phyloP scores from a whole-genome alignment of 2,329 filamentous ascomycete genomes.

The Microsporum audouinii region DNA sequence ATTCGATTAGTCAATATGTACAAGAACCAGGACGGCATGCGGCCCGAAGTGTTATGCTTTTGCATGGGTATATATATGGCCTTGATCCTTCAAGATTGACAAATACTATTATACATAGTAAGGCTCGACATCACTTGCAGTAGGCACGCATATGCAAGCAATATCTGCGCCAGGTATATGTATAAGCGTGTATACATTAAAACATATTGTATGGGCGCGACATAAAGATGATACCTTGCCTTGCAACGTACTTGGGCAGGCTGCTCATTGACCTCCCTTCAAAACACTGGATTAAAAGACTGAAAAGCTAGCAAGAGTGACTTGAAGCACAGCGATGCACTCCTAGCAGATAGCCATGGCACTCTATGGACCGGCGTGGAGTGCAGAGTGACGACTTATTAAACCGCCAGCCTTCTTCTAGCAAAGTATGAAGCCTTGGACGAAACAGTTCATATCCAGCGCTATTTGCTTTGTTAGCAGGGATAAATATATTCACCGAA shows the following conservation, averaged over 20 bases:
- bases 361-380: neutral
- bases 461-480: neutral
- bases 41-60: neutral
- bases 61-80: neutral
- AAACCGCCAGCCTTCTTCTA: neutral
- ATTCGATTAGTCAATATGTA: neutral
- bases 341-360: neutral
- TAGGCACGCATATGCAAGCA: neutral
- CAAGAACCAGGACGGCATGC: neutral
- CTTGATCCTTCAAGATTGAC: neutral
- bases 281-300: neutral
- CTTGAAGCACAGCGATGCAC: neutral
- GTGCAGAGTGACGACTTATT: neutral
- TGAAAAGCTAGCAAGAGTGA: neutral
- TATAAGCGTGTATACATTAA: neutral
- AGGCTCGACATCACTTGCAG: neutral
- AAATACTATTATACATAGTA: neutral
- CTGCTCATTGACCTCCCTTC: neutral
- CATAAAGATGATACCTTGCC: neutral
- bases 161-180: neutral
- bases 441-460: neutral
- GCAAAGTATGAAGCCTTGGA: neutral
- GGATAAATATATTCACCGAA: too few relatives aligned
- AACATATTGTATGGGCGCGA: neutral
- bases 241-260: neutral